Evolutionary conservation across 1,139 yeast genomes (phyloP).

Genomic region (Hemisphaericaspora xylofermentans): DNA sequence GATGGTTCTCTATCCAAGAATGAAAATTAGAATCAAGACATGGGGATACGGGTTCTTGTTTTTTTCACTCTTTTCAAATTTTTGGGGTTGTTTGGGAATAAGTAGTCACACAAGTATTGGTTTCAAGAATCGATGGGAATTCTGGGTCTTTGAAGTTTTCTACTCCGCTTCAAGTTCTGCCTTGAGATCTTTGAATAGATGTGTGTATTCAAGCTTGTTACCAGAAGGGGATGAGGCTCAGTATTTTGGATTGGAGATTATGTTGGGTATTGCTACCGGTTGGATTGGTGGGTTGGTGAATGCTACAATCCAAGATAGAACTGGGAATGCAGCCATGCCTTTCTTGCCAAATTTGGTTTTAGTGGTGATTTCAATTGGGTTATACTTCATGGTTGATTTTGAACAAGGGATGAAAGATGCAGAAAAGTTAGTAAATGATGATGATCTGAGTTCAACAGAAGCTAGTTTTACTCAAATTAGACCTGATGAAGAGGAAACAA

Average conservation of each 20-base stretch:
- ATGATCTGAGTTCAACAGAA: not conserved
- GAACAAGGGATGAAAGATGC: constrained; percentile 36
- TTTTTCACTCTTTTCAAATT: constrained; percentile 33
- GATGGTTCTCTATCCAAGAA: constrained; percentile 37
- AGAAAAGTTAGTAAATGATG: constrained; percentile 3
- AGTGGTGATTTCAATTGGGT: constrained; percentile 23
- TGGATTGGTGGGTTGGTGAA: constrained; percentile 45
- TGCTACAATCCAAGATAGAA: constrained; percentile 42
- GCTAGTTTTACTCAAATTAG: too few relatives aligned
- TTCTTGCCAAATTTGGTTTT: constrained; percentile 39
- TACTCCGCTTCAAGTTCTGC: constrained; percentile 38
- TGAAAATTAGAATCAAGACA: constrained; percentile 25
- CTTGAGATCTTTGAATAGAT: constrained; percentile 38
- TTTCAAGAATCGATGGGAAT: constrained; percentile 45
- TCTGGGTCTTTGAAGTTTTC: constrained; percentile 43
- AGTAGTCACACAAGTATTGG: constrained; percentile 28
- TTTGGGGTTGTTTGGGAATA: constrained; percentile 47
- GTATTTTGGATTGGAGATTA: constrained; percentile 43
- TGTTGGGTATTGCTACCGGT: constrained; percentile 45
- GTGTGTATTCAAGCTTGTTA: constrained; percentile 37
- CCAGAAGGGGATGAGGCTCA: constrained; percentile 48
- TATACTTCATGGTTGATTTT: constrained; percentile 30
- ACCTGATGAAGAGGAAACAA: not conserved
- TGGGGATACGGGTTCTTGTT: constrained; percentile 37
- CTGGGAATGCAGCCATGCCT: constrained; percentile 39